A percentile compares a stretch with the other conserved stretches of the same genome.
Evolutionary conservation across 176 grass and related monocot species (phyloP).

Genomic region (Eragrostis curvula): DNA sequence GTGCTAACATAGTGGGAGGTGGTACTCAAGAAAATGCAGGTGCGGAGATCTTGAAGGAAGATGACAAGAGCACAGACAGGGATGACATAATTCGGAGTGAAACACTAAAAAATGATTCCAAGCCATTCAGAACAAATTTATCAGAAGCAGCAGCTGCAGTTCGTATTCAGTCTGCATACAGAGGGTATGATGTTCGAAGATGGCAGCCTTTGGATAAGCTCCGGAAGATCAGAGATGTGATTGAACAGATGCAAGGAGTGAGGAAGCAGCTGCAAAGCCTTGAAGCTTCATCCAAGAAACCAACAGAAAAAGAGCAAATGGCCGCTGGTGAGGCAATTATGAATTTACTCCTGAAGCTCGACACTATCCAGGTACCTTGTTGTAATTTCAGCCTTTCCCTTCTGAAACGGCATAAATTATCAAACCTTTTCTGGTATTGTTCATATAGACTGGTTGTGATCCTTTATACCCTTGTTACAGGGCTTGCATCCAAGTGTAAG

Average conservation of each 20-base stretch:
- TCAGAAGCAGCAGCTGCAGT: constrained; percentile 55
- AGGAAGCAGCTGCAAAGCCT: constrained; percentile 56
- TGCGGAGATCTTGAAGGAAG: constrained; percentile 28
- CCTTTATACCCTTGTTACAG: constrained; percentile 39
- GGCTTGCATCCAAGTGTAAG: constrained; percentile 65
- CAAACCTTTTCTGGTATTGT: not conserved
- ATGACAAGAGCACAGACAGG: constrained; percentile 18
- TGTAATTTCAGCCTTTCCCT: not conserved
- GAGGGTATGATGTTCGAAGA: constrained; percentile 75
- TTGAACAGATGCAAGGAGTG: constrained; percentile 52
- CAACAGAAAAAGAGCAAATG: constrained; percentile 51
- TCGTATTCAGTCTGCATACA: constrained; percentile 72
- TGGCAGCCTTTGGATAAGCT: constrained; percentile 79
- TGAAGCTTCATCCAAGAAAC: constrained; percentile 44
- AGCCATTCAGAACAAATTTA: constrained; percentile 17
- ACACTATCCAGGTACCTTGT: constrained; percentile 77
- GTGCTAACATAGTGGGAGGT: not conserved
- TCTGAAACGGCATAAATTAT: not conserved
- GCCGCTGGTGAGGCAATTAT: constrained; percentile 69
- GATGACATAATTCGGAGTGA: too few species aligned
- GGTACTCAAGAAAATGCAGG: constrained; percentile 13
- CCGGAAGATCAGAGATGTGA: constrained; percentile 55
- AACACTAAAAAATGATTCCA: not conserved
- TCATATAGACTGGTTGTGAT: constrained; percentile 33
- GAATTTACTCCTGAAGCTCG: constrained; percentile 91